A percentile compares a stretch with the other conserved stretches of the same genome.
Conservation (phyloP, 257 asterid species). For the Salvia hispanica region DNA sequence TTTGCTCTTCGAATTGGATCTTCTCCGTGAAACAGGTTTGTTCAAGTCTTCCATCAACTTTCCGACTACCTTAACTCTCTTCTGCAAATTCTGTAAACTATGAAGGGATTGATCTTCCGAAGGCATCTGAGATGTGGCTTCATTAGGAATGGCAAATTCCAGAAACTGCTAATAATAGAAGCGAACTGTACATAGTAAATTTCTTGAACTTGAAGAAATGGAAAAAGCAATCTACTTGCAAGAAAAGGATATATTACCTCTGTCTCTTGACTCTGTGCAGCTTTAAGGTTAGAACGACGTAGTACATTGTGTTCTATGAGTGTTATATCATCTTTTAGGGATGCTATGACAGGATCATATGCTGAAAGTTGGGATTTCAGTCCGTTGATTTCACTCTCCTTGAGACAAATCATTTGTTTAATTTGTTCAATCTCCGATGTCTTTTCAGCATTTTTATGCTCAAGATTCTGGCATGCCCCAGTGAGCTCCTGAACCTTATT, state of each 20-base stretch:
- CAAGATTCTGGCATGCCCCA: conserved; percentile 56
- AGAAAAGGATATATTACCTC: conserved; percentile 53
- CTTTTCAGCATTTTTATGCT: conserved; percentile 50
- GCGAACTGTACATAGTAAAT: background rate
- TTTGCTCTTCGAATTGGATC: conserved; percentile 36
- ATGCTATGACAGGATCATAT: conserved; percentile 61
- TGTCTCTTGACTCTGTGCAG: conserved; percentile 43
- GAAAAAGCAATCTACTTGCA: background rate
- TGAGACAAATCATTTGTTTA: conserved; percentile 51
- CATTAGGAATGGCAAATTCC: conserved; percentile 37
- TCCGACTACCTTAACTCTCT: conserved; percentile 60
- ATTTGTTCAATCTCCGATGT: conserved; percentile 56
- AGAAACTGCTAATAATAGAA: conserved; percentile 40
- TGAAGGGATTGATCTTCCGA: conserved; percentile 43
- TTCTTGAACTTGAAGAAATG: background rate
- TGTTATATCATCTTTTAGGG: conserved; percentile 64
- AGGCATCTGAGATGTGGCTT: conserved; percentile 31
- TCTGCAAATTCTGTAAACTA: conserved; percentile 61
- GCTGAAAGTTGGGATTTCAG: conserved; percentile 59
- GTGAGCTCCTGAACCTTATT: conserved; percentile 75
- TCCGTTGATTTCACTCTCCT: conserved; percentile 63
- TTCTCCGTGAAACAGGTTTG: conserved; percentile 36
- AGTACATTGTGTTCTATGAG: conserved; percentile 65
- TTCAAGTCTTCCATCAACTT: conserved; percentile 55
- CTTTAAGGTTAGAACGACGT: conserved; percentile 46